Evolutionary conservation across 116 monocot species (phyloP).

Genomic region (Zostera marina): DNA sequence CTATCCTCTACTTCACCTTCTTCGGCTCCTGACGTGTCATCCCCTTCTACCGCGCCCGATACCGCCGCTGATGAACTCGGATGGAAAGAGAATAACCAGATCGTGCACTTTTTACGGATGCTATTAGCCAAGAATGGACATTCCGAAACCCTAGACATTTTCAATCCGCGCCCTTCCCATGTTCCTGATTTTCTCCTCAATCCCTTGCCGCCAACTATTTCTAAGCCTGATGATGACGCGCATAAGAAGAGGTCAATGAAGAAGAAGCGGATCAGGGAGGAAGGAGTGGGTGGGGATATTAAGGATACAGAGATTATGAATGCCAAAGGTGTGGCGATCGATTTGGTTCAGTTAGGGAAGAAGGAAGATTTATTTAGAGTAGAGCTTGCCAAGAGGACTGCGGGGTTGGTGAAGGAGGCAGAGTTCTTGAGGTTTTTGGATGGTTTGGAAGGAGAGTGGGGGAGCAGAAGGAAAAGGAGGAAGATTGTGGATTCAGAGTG

Average conservation of each 20-base stretch:
- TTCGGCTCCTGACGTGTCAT: not conserved
- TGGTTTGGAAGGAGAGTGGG: conserved; percentile 79
- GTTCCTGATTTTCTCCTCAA: not conserved
- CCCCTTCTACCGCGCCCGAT: not conserved
- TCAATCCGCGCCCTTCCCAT: not conserved
- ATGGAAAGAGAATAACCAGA: conserved; percentile 42
- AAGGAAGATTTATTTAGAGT: conserved; percentile 47
- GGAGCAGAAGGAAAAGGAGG: conserved; percentile 75
- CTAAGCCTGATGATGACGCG: not conserved
- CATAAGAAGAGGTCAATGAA: conserved; percentile 8
- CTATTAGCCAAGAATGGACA: conserved; percentile 29
- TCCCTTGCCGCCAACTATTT: conserved; percentile 11
- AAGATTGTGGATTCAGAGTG: conserved; percentile 59
- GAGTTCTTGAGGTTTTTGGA: conserved; percentile 48
- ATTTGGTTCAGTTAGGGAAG: conserved; percentile 37
- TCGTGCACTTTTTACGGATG: conserved; percentile 36
- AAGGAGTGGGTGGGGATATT: conserved; percentile 2
- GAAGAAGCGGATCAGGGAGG: conserved; percentile 11
- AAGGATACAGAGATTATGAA: conserved; percentile 34
- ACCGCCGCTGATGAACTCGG: conserved; percentile 15
- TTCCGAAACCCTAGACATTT: conserved; percentile 1
- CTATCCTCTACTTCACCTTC: not conserved
- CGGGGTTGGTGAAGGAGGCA: conserved; percentile 46
- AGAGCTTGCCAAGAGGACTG: conserved; percentile 56
- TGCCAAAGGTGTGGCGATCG: conserved; percentile 35